Evolutionary conservation across 1,139 yeast genomes (phyloP).

Genomic region (Taphrina pruni): DNA sequence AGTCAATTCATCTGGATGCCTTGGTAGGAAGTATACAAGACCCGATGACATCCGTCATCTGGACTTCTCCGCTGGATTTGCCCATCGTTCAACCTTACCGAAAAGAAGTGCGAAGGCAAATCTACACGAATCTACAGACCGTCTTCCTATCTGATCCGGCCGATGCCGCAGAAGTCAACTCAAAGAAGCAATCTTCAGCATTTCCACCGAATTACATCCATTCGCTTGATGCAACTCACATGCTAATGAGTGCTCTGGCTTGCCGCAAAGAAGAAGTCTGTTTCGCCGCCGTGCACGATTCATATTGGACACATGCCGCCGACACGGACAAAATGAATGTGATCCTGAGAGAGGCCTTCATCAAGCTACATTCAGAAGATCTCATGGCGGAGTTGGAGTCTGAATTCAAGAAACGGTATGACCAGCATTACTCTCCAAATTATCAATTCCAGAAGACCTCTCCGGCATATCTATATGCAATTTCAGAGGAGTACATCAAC

Average conservation of each 20-base stretch:
- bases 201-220: conserved; percentile 97
- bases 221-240: conserved; percentile 95
- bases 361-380: conserved; percentile 74
- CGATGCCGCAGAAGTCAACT: conserved; percentile 78
- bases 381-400: conserved; percentile 70
- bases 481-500: conserved; percentile 56
- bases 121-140: conserved; percentile 81
- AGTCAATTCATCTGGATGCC: conserved; percentile 57
- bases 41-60: conserved; percentile 85
- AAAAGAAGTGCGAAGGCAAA: conserved; percentile 64
- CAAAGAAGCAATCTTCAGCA: conserved; percentile 87
- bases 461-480: conserved; percentile 65
- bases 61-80: conserved; percentile 95
- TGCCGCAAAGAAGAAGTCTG: conserved; percentile 70
- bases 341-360: conserved; percentile 79
- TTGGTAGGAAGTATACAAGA: conserved; percentile 49
- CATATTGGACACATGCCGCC: conserved; percentile 97
- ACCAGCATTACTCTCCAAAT: conserved; percentile 65
- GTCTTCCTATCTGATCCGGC: conserved; percentile 84
- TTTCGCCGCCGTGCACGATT: conserved; percentile 98
- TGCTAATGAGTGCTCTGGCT: conserved; percentile 84
- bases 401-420: conserved; percentile 83
- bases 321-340: conserved; percentile 76
- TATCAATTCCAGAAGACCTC: conserved; percentile 62
- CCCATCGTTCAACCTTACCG: conserved; percentile 96